These are phyloP conservation scores for Nothophaeocryptopus gaeumannii DNA, from an alignment of 2,329 filamentous ascomycete species.

Conservation along the genomic window DNA sequence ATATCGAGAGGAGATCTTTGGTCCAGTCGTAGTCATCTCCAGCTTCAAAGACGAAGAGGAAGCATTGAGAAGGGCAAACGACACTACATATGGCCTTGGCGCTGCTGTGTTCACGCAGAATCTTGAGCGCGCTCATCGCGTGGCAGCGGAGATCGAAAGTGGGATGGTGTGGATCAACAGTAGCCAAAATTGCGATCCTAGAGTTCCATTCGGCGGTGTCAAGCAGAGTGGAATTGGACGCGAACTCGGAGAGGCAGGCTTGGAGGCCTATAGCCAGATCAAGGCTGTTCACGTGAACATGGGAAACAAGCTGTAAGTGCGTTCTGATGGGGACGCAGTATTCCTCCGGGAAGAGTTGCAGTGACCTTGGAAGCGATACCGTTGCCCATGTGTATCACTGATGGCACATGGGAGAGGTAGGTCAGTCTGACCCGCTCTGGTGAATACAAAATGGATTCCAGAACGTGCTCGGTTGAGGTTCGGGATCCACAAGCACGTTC, in stretches of 20 bases:
- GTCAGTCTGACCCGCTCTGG: no score
- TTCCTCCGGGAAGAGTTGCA: no score
- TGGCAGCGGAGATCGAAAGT: slow-evolving; percentile 56
- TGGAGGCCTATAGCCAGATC: slow-evolving; percentile 60
- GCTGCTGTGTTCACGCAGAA: slow-evolving; percentile 62
- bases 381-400: no score
- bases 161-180: slow-evolving; percentile 71
- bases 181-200: slow-evolving; percentile 49
- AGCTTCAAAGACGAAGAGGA: slow-evolving; percentile 59
- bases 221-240: slow-evolving; percentile 62
- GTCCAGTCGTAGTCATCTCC: slow-evolving; percentile 60
- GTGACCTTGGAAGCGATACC: no score
- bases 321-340: no score
- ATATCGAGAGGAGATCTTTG: slow-evolving; percentile 58
- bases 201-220: slow-evolving; percentile 57
- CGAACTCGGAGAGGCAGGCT: slow-evolving; percentile 59
- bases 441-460: no score
- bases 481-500: no score
- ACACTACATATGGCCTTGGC: slow-evolving; percentile 61
- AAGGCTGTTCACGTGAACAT: slow-evolving; percentile 54
- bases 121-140: slow-evolving; percentile 56
- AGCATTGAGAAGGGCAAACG: slow-evolving; percentile 53
- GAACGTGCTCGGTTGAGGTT: no score
- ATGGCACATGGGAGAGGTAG: no score
- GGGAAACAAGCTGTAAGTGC: slow-evolving; percentile 41